These are phyloP conservation scores for Aspergillus ochraceoroseus DNA, from an alignment of 2,329 filamentous ascomycete species.

Conservation along the genomic window DNA sequence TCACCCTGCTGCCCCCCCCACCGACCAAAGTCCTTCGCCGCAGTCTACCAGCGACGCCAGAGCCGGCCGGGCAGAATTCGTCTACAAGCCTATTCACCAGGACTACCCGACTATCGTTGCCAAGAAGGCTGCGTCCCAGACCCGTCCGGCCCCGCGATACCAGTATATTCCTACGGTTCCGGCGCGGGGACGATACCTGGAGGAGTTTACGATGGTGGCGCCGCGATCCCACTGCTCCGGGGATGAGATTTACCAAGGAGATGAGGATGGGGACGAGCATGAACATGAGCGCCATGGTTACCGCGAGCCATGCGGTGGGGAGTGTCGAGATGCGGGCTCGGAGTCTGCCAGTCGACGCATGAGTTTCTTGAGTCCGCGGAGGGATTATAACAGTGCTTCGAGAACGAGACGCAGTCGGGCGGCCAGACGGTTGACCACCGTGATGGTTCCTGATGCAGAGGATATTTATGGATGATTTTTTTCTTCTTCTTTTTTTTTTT, in stretches of 20 bases:
- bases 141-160: conserved; percentile 23
- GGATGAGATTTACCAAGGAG: background rate
- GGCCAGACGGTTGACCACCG: conserved; percentile 28
- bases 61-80: conserved; percentile 21
- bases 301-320: too few species aligned
- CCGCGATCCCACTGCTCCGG: background rate
- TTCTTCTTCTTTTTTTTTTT: conserved; percentile 2
- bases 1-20: conserved; percentile 11
- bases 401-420: conserved; percentile 23
- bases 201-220: conserved; percentile 18
- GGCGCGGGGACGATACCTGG: conserved; percentile 18
- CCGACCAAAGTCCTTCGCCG: conserved; percentile 17
- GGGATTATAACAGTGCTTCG: background rate
- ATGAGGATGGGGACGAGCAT: background rate
- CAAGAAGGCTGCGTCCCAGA: conserved; percentile 16
- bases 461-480: conserved; percentile 33
- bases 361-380: too few species aligned
- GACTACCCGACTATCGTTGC: conserved; percentile 32
- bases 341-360: too few species aligned
- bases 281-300: too few species aligned
- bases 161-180: conserved; percentile 32
- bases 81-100: conserved; percentile 33
- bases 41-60: background rate
- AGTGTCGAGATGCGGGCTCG: too few species aligned
- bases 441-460: conserved; percentile 38